A percentile compares a stretch with the other conserved stretches of the same genome.
These are phyloP conservation scores for Komagataea norvegica DNA, from an alignment of 1,139 yeast species.

Conservation along the genomic window DNA sequence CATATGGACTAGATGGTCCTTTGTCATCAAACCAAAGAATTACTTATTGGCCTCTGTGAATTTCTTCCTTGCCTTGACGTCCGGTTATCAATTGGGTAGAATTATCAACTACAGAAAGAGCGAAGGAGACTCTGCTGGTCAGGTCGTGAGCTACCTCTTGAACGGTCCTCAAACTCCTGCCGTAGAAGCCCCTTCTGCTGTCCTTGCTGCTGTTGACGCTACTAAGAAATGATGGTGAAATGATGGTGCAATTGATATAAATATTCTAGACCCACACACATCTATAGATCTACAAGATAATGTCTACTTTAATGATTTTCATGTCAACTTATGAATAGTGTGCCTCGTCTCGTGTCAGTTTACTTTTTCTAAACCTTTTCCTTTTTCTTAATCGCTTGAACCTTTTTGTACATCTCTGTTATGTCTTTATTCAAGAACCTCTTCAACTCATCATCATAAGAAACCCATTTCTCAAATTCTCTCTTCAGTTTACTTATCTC, in stretches of 20 bases:
- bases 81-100: conserved; percentile 77
- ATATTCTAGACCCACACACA: no score
- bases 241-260: no score
- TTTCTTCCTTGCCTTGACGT: conserved; percentile 88
- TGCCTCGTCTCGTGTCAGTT: neutral
- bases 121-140: conserved; percentile 45
- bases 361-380: conserved; percentile 9
- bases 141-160: conserved; percentile 55
- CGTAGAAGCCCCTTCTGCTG: neutral
- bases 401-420: conserved; percentile 31
- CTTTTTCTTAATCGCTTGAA: conserved; percentile 30
- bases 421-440: conserved; percentile 37
- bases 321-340: conserved; percentile 5
- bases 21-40: conserved; percentile 88
- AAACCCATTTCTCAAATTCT: conserved; percentile 39
- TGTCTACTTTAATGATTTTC: conserved; percentile 6
- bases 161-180: conserved; percentile 34
- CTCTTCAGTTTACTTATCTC: conserved; percentile 15
- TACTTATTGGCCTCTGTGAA: conserved; percentile 85
- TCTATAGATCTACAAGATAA: conserved; percentile 1
- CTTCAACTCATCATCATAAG: conserved; percentile 37
- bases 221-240: conserved; percentile 2
- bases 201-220: conserved; percentile 3
- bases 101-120: conserved; percentile 57
- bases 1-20: conserved; percentile 98